Evolutionary conservation across 106 monocot species (phyloP).

Genomic region (Chionographis japonica): DNA sequence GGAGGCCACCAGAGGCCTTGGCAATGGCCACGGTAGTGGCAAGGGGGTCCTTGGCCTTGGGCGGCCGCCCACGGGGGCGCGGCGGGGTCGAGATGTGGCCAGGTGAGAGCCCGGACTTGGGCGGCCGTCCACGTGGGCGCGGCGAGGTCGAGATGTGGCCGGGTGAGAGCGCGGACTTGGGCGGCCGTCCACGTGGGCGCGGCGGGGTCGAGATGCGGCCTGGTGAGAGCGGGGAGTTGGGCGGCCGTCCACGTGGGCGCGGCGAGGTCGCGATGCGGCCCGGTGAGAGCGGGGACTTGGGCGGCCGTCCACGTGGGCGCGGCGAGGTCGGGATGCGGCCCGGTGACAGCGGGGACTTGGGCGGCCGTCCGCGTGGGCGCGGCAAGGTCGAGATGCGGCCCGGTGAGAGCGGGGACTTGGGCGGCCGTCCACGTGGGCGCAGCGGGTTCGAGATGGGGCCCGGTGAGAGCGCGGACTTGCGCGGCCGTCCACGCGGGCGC

Average conservation of each 20-base stretch:
- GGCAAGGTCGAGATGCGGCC: no score
- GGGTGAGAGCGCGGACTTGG: no score
- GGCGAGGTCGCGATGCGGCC: slow-evolving; percentile 3
- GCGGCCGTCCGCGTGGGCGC: slow-evolving; percentile 15
- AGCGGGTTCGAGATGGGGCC: neutral
- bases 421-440: slow-evolving; percentile 28
- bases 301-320: slow-evolving; percentile 28
- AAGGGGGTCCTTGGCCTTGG: slow-evolving; percentile 29
- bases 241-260: slow-evolving; percentile 9
- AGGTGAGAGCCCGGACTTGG: slow-evolving; percentile 16
- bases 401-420: no score
- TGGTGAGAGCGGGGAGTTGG: slow-evolving; percentile 1
- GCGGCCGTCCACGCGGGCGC: slow-evolving; percentile 15
- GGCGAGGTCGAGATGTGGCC: no score
- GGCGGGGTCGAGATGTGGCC: neutral
- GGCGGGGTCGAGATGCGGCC: slow-evolving; percentile 8
- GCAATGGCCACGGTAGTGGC: slow-evolving; percentile 14
- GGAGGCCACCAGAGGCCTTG: slow-evolving; percentile 14
- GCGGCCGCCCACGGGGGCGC: slow-evolving; percentile 32
- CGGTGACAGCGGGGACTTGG: slow-evolving; percentile 17
- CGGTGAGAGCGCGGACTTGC: slow-evolving; percentile 16
- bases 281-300: slow-evolving; percentile 13
- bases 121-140: slow-evolving; percentile 13
- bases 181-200: slow-evolving; percentile 7
- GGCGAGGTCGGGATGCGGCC: neutral